Evolutionary conservation across 768 basidiomycete species (phyloP), one percentile per base, ranked within the genome.

Genomic region (Sistotremastrum niveocremeum): DNA sequence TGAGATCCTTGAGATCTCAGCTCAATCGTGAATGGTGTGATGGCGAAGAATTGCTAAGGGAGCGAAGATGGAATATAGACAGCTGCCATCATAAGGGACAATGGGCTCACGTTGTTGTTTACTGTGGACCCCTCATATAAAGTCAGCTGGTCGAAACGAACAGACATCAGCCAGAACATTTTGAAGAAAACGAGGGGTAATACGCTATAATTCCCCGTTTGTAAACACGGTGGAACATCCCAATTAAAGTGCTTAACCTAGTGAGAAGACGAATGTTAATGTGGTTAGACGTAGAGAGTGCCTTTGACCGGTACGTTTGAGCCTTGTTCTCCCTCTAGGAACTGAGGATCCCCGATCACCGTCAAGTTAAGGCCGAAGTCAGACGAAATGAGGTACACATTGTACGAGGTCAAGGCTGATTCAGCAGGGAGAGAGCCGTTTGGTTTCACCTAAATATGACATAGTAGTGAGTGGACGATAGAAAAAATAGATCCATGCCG

Each of bases 371-470:
- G 29, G n/a, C 60, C 56, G 7, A 60, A 57, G 34, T 60, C 46
- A 1, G 61, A 51, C 3, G 73, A 73, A 6, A 71, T 64, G 7
- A 73, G 58, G 48, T 63, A 73, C 5, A 73, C 62, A 33, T 70
- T 60, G 5, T 73, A 53, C 6, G 56, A 54, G 20, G 45, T 66
- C 60, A 53, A 61, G 69, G 39, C 61, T 57, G 2, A 67, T 70
- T 0, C 62, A 45, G 6, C 58, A 4, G 67, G 65, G 5, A 54
- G 49, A 30, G 58, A 56, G n/a, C 66, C 64, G 38, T 38, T 67
- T 63, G 20, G 71, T 71, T 52, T 73, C 59, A 4, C 71, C 72
- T 71, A 72, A 1, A 73, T 51, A 62, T 65, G 37, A 32, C 35
- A 32, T 31, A 4, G 29, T n/a, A 36, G n/a, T 6, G 33, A 31